A percentile compares a stretch with the other conserved stretches of the same genome.
Evolutionary conservation across 106 monocot genomes (phyloP).

Genomic region (Vanilla planifolia): DNA sequence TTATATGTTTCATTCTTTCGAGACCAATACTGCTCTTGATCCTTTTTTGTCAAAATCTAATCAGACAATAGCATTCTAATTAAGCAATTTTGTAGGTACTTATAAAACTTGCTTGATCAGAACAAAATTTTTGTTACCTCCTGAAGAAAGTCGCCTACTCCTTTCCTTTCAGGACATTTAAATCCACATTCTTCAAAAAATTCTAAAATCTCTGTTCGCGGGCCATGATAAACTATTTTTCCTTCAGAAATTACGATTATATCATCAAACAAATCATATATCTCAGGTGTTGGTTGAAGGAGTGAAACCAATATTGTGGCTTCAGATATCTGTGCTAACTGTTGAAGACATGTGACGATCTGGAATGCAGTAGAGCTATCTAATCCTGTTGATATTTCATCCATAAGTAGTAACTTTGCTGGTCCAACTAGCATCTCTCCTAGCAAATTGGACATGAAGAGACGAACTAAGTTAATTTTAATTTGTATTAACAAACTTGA

Average conservation of each 20-base stretch:
- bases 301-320: conserved; percentile 62
- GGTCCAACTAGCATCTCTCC: conserved; percentile 93
- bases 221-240: conserved; percentile 66
- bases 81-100: neutral
- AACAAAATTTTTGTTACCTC: conserved; percentile 35
- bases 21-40: conserved; percentile 6
- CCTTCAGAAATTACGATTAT: conserved; percentile 79
- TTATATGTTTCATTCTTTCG: neutral
- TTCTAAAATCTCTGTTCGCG: conserved; percentile 30
- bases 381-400: conserved; percentile 93
- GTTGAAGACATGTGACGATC: conserved; percentile 66
- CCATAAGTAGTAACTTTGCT: conserved; percentile 74
- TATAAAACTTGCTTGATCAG: neutral
- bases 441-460: conserved; percentile 5
- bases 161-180: conserved; percentile 83
- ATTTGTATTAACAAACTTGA: no score
- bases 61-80: neutral
- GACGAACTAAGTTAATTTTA: no score
- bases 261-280: conserved; percentile 79
- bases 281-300: conserved; percentile 88
- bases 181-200: conserved; percentile 79
- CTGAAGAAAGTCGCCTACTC: conserved; percentile 77
- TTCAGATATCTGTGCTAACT: conserved; percentile 63
- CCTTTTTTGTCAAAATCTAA: conserved; percentile 3
- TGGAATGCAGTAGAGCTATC: conserved; percentile 84